A percentile compares a stretch with the other conserved stretches of the same genome.
Conservation (phyloP, 495 filamentous ascomycete species). For the Xylaria longipes region DNA sequence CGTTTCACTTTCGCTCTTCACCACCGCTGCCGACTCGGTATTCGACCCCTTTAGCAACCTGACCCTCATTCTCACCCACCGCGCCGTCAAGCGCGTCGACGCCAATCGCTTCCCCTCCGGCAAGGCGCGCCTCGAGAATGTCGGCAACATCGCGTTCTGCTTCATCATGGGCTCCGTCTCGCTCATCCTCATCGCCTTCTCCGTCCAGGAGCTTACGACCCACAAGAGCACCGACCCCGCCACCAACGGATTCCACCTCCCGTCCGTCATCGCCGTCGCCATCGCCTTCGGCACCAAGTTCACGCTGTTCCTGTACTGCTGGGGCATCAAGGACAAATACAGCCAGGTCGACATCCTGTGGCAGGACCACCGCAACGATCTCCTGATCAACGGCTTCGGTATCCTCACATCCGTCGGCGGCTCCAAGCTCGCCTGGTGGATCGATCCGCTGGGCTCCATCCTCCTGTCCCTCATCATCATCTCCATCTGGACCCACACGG, state of each 20-base stretch:
- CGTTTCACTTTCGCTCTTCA: conserved; percentile 90
- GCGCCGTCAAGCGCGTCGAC: conserved; percentile 88
- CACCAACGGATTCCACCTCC: conserved; percentile 73
- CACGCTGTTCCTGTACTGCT: conserved; percentile 87
- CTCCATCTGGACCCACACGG: conserved; percentile 80
- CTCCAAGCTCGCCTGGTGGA: conserved; percentile 88
- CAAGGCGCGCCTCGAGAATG: conserved; percentile 93
- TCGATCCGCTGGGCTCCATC: conserved; percentile 92
- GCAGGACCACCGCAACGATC: conserved; percentile 88
- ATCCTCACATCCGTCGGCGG: conserved; percentile 87
- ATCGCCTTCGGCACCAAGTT: conserved; percentile 87
- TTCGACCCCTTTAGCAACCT: conserved; percentile 95
- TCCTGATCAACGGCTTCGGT: conserved; percentile 91
- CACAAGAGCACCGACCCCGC: conserved; percentile 47
- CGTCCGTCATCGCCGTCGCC: conserved; percentile 86
- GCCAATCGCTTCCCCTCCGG: conserved; percentile 89
- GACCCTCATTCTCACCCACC: conserved; percentile 84
- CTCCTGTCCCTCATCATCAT: conserved; percentile 79
- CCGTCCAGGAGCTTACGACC: conserved; percentile 68
- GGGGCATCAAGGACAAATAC: conserved; percentile 85
- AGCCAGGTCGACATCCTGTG: conserved; percentile 89
- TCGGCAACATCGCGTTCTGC: conserved; percentile 96
- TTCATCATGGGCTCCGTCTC: conserved; percentile 95
- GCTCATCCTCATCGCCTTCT: conserved; percentile 88
- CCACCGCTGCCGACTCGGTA: conserved; percentile 95